These are phyloP conservation scores for Articulospora tetracladia DNA, from an alignment of 495 filamentous ascomycete genomes.

Conservation along the genomic window DNA sequence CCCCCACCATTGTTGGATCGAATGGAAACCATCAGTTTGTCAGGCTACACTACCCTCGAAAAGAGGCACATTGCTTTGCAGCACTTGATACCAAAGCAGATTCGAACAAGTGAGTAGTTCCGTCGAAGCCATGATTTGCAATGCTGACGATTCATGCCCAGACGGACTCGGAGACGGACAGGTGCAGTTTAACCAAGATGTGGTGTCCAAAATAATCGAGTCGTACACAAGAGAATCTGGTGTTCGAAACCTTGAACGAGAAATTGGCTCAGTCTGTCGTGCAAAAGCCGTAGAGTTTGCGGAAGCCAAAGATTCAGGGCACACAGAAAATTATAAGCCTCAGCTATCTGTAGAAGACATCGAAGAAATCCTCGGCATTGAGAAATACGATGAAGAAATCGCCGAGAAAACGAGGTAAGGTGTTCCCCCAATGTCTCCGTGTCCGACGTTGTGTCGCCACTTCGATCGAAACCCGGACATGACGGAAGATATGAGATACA, in stretches of 20 bases:
- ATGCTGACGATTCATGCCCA: slow-evolving; percentile 28
- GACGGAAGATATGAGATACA: slow-evolving; percentile 7
- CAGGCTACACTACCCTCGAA: slow-evolving; percentile 97
- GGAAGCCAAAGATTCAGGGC: slow-evolving; percentile 77
- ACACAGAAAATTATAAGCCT: slow-evolving; percentile 67
- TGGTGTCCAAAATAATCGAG: slow-evolving; percentile 90
- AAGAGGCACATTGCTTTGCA: slow-evolving; percentile 93
- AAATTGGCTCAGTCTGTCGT: slow-evolving; percentile 90
- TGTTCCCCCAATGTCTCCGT: background rate
- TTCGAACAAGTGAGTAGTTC: slow-evolving; percentile 44
- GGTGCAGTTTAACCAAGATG: slow-evolving; percentile 71
- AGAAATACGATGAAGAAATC: slow-evolving; percentile 94
- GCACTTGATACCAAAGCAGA: slow-evolving; percentile 93
- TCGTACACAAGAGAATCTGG: slow-evolving; percentile 97
- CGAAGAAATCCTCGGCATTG: slow-evolving; percentile 87
- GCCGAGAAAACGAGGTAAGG: slow-evolving; percentile 64
- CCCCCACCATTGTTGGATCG: slow-evolving; percentile 91
- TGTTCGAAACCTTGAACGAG: slow-evolving; percentile 92
- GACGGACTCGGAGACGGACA: slow-evolving; percentile 73
- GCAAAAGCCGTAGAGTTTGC: slow-evolving; percentile 94
- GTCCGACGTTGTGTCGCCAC: background rate
- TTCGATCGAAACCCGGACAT: background rate
- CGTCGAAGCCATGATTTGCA: background rate
- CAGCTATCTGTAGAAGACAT: slow-evolving; percentile 72
- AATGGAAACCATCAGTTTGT: slow-evolving; percentile 91